Evolutionary conservation across 148 eudicot species (phyloP), one percentile per base, ranked within the genome.

Genomic region (Camellia japonica): DNA sequence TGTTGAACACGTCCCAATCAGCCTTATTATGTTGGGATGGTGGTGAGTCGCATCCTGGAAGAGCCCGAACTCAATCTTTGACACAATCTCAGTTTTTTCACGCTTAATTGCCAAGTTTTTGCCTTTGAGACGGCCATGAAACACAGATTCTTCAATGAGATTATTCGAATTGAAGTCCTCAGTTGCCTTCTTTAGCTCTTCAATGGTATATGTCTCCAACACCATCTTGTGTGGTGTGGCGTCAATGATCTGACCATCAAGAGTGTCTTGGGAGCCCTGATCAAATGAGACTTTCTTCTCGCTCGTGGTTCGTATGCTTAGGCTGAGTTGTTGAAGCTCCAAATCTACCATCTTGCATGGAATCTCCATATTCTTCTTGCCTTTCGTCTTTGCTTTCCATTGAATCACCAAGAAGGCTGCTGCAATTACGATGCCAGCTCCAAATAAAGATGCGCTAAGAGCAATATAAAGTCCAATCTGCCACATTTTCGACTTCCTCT

Each of bases 251-350:
- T 80, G 88, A 54, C 84, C 90, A 70, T 90, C 91, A 16, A 89
- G 77, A 7, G 90, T 84, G 67, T 88, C 82, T 58, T 91, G 95
- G 56, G 94, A 91, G 13, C 90, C 91, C 73, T 91, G 79, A 75
- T 75, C 98, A 16, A 92, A 94, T 1, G 98, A 94, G 3, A 89
- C 88, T 68, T 91, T 91, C 85, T 94, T 94, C 68, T 91, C 93
- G n/a, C 94, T 93, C 0, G 89, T 80, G 10, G 95, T 93, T 74
- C 94, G 84, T 15, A 89, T 81, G 70, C 98, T 94, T 70, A 91
- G 79, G 47, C 89, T 88, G 3, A 90, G 87, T 80, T 86, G 89
- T 51, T 93, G 97, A 15, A 84, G 81, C 84, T 93, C 97, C 38
- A 82, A 70, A 80, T 89, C 93, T 38, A 66, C 88, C 63, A 80